phyloP scores from a whole-genome alignment of 306 rosid genomes.

The Lithocarpus polystachyus region DNA sequence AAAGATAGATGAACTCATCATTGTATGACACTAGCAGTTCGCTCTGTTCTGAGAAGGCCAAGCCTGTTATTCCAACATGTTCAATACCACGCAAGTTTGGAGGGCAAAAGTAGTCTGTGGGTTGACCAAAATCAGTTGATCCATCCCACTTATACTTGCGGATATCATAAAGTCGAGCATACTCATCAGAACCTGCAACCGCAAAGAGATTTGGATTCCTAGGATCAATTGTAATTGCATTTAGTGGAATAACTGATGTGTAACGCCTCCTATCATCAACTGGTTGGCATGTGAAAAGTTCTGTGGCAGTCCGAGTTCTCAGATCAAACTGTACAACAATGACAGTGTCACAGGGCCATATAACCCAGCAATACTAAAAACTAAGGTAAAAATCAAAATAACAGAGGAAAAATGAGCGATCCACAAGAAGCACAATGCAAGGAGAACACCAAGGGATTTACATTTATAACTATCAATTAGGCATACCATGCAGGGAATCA shows the following conservation, averaged over 20 bases:
- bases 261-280: constrained; percentile 42
- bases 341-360: constrained; percentile 25
- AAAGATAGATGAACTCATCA: constrained; percentile 77
- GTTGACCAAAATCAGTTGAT: constrained; percentile 65
- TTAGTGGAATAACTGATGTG: constrained; percentile 51
- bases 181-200: constrained; percentile 83
- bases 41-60: constrained; percentile 92
- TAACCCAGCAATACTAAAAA: background rate
- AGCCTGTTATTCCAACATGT: constrained; percentile 81
- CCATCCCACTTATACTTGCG: constrained; percentile 81
- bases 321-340: constrained; percentile 78
- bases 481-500: constrained; percentile 1
- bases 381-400: background rate
- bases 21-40: constrained; percentile 90
- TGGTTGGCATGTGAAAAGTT: constrained; percentile 77
- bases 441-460: background rate
- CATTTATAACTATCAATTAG: background rate
- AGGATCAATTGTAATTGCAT: constrained; percentile 94
- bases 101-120: constrained; percentile 73
- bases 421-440: background rate
- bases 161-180: constrained; percentile 76
- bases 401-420: background rate
- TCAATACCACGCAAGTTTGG: constrained; percentile 58
- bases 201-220: constrained; percentile 90
- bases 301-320: constrained; percentile 60